A percentile compares a stretch with the other conserved stretches of the same genome.
These are phyloP conservation scores for Olyra latifolia DNA, from an alignment of 176 grass and related monocot genomes.

Conservation along the genomic window DNA sequence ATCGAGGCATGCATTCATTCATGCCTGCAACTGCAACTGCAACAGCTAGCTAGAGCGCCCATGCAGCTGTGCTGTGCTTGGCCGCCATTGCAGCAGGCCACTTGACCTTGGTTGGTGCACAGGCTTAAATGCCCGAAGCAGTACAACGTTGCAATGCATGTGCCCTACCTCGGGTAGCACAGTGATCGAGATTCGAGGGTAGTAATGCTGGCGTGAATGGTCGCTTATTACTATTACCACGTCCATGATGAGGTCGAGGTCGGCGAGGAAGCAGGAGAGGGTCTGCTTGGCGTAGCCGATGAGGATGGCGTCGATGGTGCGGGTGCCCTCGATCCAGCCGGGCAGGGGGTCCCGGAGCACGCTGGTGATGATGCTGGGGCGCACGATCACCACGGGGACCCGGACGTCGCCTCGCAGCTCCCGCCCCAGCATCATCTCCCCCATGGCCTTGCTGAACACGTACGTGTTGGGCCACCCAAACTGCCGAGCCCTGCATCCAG, in stretches of 20 bases:
- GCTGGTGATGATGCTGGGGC: slow-evolving; percentile 89
- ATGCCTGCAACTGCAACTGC: no score
- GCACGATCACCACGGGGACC: slow-evolving; percentile 50
- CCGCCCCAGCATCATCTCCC: slow-evolving; percentile 69
- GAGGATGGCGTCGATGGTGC: slow-evolving; percentile 75
- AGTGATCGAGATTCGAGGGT: no score
- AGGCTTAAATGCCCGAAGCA: no score
- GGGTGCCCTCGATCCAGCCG: slow-evolving; percentile 78
- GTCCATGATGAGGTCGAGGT: slow-evolving; percentile 73
- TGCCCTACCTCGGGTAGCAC: no score
- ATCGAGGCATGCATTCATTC: neutral
- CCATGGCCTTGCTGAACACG: slow-evolving; percentile 90
- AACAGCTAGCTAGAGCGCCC: no score
- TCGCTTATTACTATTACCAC: no score
- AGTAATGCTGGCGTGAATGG: no score
- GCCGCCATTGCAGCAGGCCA: neutral
- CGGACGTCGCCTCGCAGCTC: slow-evolving; percentile 30
- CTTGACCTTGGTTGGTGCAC: neutral
- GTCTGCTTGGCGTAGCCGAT: slow-evolving; percentile 71
- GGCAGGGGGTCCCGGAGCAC: slow-evolving; percentile 61
- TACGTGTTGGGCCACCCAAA: slow-evolving; percentile 96
- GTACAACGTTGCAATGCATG: no score
- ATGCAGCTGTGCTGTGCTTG: no score
- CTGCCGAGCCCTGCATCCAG: slow-evolving; percentile 45
- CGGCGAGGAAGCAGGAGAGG: slow-evolving; percentile 75